A percentile compares a stretch with the other conserved stretches of the same genome.
Evolutionary conservation across 139 green algal genomes (phyloP).

Genomic region (Picochlorum sp.): DNA sequence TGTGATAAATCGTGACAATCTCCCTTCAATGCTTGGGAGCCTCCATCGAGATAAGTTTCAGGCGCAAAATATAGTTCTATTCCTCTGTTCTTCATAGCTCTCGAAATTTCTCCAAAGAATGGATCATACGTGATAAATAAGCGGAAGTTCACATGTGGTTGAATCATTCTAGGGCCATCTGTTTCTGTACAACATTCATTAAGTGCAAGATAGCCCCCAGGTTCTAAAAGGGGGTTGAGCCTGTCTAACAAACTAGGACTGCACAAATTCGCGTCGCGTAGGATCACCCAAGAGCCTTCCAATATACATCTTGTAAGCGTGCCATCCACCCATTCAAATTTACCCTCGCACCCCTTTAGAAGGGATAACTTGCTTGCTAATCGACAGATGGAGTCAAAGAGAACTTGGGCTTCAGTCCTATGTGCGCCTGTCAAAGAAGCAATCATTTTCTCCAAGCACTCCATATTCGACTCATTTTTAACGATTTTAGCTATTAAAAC

Average conservation of each 20-base stretch:
- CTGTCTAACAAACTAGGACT: conserved; percentile 93
- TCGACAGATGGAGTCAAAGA: conserved; percentile 6
- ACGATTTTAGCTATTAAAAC: background rate
- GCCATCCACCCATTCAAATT: conserved; percentile 98
- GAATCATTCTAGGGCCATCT: conserved; percentile 49
- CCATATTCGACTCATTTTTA: background rate
- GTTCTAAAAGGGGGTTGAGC: conserved; percentile 94
- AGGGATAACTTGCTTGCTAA: background rate
- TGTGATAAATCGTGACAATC: no score
- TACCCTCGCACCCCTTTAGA: conserved; percentile 38
- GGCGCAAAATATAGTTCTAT: conserved; percentile 80
- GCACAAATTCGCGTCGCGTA: conserved; percentile 95
- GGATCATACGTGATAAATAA: conserved; percentile 90
- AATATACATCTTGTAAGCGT: conserved; percentile 69
- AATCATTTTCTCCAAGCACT: background rate
- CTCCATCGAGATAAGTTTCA: no score
- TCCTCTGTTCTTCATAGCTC: conserved; percentile 95
- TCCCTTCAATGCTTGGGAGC: background rate
- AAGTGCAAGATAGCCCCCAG: conserved; percentile 67
- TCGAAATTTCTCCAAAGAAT: conserved; percentile 80
- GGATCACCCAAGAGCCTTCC: conserved; percentile 83
- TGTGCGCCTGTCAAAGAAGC: no score
- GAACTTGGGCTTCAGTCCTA: no score
- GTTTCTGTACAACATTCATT: conserved; percentile 66
- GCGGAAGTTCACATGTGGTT: conserved; percentile 82